Evolutionary conservation across 2,329 filamentous ascomycete species (phyloP).

Genomic region (Lachnellula subtilissima): DNA sequence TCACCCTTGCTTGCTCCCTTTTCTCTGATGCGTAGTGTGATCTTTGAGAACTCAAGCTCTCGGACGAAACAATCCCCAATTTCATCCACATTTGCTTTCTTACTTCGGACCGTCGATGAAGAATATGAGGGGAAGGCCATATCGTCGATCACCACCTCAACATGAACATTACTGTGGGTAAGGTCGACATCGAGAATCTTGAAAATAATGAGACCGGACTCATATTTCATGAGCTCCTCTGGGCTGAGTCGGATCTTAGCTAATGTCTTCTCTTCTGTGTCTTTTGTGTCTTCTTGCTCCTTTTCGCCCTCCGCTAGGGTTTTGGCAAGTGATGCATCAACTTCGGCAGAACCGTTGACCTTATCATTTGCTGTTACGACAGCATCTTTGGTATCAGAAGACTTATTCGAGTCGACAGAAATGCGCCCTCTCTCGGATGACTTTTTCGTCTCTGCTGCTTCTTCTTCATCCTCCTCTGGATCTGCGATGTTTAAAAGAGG

Average conservation of each 20-base stretch:
- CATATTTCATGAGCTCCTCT: conserved; percentile 78
- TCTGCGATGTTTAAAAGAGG: conserved; percentile 84
- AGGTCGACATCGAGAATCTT: conserved; percentile 88
- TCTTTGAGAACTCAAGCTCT: conserved; percentile 91
- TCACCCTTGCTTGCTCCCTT: conserved; percentile 70
- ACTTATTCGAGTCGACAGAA: conserved; percentile 21
- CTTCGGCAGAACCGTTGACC: conserved; percentile 19
- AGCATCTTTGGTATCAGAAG: conserved; percentile 15
- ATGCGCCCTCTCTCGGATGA: conserved; percentile 22
- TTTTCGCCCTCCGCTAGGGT: conserved; percentile 29
- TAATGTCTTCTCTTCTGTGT: conserved; percentile 43
- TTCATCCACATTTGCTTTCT: conserved; percentile 74
- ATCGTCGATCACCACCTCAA: conserved; percentile 92
- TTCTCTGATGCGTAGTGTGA: conserved; percentile 82
- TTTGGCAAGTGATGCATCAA: conserved; percentile 23
- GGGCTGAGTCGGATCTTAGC: conserved; percentile 75
- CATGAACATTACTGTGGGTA: conserved; percentile 65
- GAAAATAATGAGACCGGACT: conserved; percentile 91
- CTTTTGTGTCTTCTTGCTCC: conserved; percentile 39
- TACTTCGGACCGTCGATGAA: conserved; percentile 69
- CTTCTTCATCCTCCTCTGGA: conserved; percentile 73
- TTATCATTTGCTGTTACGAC: conserved; percentile 39
- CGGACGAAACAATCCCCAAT: conserved; percentile 94
- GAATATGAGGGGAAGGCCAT: conserved; percentile 87
- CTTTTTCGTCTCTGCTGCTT: conserved; percentile 35